phyloP scores from a whole-genome alignment of 305 asterid genomes.

The Solanum hybrid region DNA sequence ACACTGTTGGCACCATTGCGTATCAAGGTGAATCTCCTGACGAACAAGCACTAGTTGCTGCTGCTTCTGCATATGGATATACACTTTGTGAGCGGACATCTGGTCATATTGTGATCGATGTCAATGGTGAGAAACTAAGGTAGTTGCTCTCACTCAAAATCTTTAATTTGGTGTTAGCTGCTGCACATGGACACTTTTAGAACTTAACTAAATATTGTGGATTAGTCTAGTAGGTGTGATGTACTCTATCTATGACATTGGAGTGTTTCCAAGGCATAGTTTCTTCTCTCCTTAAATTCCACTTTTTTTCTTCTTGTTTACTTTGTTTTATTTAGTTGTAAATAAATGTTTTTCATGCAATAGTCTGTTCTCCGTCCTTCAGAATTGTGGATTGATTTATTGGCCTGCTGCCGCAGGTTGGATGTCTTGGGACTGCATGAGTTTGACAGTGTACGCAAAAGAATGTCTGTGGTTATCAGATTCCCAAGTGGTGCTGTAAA shows the following conservation, averaged over 20 bases:
- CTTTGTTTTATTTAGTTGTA: not conserved
- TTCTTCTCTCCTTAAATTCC: not conserved
- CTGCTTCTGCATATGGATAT: conserved; percentile 89
- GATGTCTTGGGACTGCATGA: conserved; percentile 97
- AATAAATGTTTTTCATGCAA: not conserved
- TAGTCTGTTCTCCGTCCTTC: not conserved
- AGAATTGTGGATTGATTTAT: not conserved
- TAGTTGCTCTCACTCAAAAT: conserved; percentile 28
- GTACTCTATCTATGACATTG: not conserved
- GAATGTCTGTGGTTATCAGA: conserved; percentile 90
- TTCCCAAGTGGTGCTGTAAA: conserved; percentile 70
- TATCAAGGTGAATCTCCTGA: conserved; percentile 99
- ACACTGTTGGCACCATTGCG: conserved; percentile 36
- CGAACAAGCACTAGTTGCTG: conserved; percentile 91
- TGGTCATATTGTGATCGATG: conserved; percentile 88
- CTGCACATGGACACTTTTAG: not conserved
- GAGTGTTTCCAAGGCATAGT: not conserved
- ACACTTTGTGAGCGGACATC: conserved; percentile 92
- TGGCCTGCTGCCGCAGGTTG: conserved; percentile 47
- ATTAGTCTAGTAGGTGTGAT: not conserved
- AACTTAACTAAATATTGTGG: not conserved
- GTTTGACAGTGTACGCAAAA: conserved; percentile 96
- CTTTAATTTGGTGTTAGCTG: not conserved
- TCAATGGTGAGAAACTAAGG: conserved; percentile 92
- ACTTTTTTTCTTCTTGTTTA: not conserved